Base-by-base conservation (phyloP, 2,329 filamentous ascomycete species). In the Exophiala aquamarina region DNA sequence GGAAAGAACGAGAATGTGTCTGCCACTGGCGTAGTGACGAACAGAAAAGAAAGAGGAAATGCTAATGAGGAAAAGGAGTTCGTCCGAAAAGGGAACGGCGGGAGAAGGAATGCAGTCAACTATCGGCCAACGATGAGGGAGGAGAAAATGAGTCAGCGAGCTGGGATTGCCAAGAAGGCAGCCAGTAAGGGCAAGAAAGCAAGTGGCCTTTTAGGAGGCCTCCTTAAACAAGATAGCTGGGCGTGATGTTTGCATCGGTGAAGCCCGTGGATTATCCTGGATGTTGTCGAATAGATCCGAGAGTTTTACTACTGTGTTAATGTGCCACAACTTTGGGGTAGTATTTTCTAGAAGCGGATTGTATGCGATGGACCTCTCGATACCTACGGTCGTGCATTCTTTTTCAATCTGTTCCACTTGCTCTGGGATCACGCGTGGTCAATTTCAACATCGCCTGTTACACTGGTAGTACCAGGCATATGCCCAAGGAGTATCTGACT, bases 71-170 rank as follows among this genome's bases (percentile, higher is more conserved):
- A 58, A 26, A 59, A 56, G 44, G 54, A 50, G 19, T 58, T 59
- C 48, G 45, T 59, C 7, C 49, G 58, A 21, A 60, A 60, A 39
- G 52, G 47, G 5, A 47, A 37, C 14, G 55, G 53, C 15, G 54
- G 55, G 4, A 52, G 48, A 21, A 44, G 56, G 23, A 59, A 55
- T 42, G 55, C 56, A 4, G 55, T 60, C 41, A 59, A 59, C 26
- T 60, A 55, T 28, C 41, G 57, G 26, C 51, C 50, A 38, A 56
- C 52, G 2, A 37, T 57, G 28, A 51, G 42, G 39, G 56, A 55
- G 37, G 55, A 58, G 43, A 59, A 57, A 46, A 56, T 59, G 56
- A 57, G 54, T 20, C 48, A 54, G 26, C 43, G 58, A 19, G 52
- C 52, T 3, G 56, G 56, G 1, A 43, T 56, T 43, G 48, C 43